Base-by-base conservation (phyloP, 805 yeast genomes). In the Grigorovia humatica region DNA sequence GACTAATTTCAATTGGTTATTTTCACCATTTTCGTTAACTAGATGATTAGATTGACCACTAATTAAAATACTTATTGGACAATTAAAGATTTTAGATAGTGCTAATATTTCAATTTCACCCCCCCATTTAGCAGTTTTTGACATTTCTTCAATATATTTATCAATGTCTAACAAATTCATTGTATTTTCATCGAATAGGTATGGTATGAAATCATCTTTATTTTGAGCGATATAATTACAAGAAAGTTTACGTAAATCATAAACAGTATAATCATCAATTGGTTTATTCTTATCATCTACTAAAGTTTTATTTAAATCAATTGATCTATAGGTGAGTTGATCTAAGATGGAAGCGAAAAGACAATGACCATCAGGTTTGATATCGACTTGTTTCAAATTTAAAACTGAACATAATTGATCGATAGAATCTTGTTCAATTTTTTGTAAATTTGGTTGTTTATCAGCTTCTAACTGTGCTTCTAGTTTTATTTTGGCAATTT, bases 281-380 rank as follows among this genome's bases (percentile, higher is more conserved):
- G n/a, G 8, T 38, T 38, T 38, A 38, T 8, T 15, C 12, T 38
- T 38, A 15, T 15, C n/a, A 7, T 32, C 15, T 32, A 32, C 12
- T 32, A 32, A 32, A 13, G 15, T 32, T 12, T 32, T 13, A 32
- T 32, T 32, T 4, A 53, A 53, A 7, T 67, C 56, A 2, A 62
- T 68, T 32, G 79, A 87, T 20, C 95, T 77, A 3, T 61, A 52
- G 47, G 63, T 57, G 55, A 91, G 68, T 62, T 91, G 98, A 64
- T 91, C 96, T 20, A 82, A 73, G 18, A 91, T 76, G 0, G 96
- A 83, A 4, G 91, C 86, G 72, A 88, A 93, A 35, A 91, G 70
- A 73, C 99, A 93, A 66, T 91, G 91, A 0, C 98, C 99, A 66
- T 91, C 98, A 0, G 98, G 96, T 54, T 76, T 72, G 47, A 89